Percentiles rank a stretch among this genome's conserved stretches.
Evolutionary conservation across 768 basidiomycete genomes (phyloP).

Genomic region (Steccherinum ochraceum): DNA sequence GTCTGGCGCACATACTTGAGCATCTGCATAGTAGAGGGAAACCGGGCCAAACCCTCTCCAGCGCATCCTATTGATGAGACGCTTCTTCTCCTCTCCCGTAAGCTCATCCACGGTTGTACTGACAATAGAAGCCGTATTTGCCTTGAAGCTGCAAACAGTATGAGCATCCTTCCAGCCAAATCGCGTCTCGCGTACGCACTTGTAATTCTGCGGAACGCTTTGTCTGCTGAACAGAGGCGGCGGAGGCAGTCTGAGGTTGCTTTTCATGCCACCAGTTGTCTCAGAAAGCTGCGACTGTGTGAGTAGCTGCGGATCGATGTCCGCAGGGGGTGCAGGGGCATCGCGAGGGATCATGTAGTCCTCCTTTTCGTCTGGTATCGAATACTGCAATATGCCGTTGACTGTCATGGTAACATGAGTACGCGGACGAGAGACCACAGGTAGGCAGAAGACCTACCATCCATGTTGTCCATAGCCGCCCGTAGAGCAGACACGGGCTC

Average conservation of each 20-base stretch:
- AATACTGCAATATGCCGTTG: conserved; percentile 64
- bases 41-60: conserved; percentile 81
- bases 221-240: conserved; percentile 88
- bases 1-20: conserved; percentile 32
- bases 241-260: conserved; percentile 73
- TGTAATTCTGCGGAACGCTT: conserved; percentile 73
- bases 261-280: conserved; percentile 24
- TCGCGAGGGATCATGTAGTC: conserved; percentile 42
- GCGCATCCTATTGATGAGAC: conserved; percentile 80
- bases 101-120: conserved; percentile 63
- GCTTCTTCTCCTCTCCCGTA: conserved; percentile 75
- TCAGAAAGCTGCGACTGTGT: background rate
- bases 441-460: conserved; percentile 50
- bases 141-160: conserved; percentile 54
- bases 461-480: conserved; percentile 68
- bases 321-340: conserved; percentile 25
- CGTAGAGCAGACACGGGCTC: conserved; percentile 71
- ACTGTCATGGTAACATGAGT: conserved; percentile 39
- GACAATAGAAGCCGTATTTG: conserved; percentile 67
- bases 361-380: conserved; percentile 61
- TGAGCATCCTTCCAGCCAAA: too few relatives aligned
- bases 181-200: too few relatives aligned
- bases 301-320: conserved; percentile 45
- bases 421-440: background rate
- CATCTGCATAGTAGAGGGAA: conserved; percentile 61